Evolutionary conservation across 768 basidiomycete species (phyloP).

Genomic region (Psilocybe cyanescens): DNA sequence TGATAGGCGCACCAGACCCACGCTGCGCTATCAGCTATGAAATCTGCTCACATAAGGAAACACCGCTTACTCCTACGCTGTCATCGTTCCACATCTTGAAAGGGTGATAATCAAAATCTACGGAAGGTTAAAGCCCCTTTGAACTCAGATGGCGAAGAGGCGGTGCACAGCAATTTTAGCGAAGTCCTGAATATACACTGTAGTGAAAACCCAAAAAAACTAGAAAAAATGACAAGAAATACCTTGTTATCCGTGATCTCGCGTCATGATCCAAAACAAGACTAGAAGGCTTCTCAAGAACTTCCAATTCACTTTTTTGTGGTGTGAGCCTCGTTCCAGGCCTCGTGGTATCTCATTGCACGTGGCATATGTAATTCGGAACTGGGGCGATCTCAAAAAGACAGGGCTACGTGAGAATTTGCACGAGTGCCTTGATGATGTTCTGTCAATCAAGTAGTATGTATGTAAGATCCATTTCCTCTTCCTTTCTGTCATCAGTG

Average conservation of each 20-base stretch:
- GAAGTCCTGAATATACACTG: background rate
- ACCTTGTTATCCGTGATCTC: background rate
- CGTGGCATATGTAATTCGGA: constrained; percentile 6
- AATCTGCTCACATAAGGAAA: background rate
- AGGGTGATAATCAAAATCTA: background rate
- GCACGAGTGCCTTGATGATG: constrained; percentile 1
- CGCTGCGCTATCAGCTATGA: background rate
- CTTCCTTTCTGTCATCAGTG: constrained; percentile 10
- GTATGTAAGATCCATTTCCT: constrained; percentile 2
- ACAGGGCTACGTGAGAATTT: constrained; percentile 12
- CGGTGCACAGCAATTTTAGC: background rate
- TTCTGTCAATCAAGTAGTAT: constrained; percentile 7
- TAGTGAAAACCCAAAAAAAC: background rate
- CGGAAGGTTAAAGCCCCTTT: background rate
- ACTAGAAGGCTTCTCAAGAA: background rate
- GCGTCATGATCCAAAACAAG: background rate
- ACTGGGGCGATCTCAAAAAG: constrained; percentile 12
- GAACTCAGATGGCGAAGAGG: background rate
- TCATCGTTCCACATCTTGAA: background rate
- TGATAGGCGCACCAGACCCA: background rate
- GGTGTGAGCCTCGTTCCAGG: constrained; percentile 9
- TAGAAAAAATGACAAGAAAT: background rate
- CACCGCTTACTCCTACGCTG: constrained; percentile 9
- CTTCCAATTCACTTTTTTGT: background rate
- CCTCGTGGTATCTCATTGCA: constrained; percentile 4